Evolutionary conservation across 805 yeast species (phyloP).

Genomic region (Barnettozyma botsteinii): DNA sequence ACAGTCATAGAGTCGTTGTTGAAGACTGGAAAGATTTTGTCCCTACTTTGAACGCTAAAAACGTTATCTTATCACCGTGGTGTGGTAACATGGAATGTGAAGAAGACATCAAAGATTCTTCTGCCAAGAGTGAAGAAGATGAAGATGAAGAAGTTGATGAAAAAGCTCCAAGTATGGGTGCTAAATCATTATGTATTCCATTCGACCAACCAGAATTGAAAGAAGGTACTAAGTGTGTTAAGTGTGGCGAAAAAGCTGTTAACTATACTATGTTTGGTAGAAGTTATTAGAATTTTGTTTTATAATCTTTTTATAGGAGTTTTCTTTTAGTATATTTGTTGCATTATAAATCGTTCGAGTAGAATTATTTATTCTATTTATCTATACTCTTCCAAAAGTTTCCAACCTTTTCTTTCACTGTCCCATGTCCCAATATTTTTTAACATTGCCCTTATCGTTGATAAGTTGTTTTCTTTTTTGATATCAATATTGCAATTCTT

Average conservation of each 20-base stretch:
- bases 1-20: conserved; percentile 76
- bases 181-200: conserved; percentile 96
- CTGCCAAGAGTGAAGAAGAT: conserved; percentile 53
- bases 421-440: conserved; percentile 67
- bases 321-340: conserved; percentile 1
- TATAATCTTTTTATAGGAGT: conserved; percentile 1
- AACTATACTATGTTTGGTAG: conserved; percentile 95
- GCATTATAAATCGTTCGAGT: neutral
- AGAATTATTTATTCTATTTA: neutral
- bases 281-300: conserved; percentile 53
- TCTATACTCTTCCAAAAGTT: conserved; percentile 48
- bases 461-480: conserved; percentile 46
- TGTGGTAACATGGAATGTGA: conserved; percentile 94
- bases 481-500: conserved; percentile 33
- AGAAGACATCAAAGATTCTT: conserved; percentile 91
- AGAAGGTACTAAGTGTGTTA: conserved; percentile 79
- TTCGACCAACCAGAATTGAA: conserved; percentile 82
- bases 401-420: conserved; percentile 55
- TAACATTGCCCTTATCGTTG: conserved; percentile 61
- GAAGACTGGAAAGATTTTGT: conserved; percentile 89
- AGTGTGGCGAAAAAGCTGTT: conserved; percentile 70
- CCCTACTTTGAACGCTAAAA: conserved; percentile 85
- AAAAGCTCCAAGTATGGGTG: conserved; percentile 98
- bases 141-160: conserved; percentile 90
- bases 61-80: conserved; percentile 93